A percentile compares a stretch with the other conserved stretches of the same genome.
Conservation (phyloP, 768 basidiomycete genomes). For the Tricholomella constricta region DNA sequence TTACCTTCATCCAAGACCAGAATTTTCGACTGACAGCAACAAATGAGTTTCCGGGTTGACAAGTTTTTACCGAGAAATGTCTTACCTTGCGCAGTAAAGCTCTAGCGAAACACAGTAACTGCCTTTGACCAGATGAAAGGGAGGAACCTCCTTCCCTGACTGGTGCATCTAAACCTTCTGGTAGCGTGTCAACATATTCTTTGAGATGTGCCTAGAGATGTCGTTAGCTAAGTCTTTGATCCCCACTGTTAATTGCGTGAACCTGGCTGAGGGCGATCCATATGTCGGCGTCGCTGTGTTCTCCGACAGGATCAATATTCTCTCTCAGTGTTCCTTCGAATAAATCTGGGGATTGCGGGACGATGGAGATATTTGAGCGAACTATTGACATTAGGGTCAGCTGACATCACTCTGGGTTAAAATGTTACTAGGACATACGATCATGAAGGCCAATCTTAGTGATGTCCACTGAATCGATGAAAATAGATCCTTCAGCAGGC, state of each 20-base stretch:
- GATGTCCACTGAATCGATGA: conserved; percentile 77
- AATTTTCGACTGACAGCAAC: conserved; percentile 63
- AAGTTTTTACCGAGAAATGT: conserved; percentile 2
- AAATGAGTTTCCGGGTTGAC: background rate
- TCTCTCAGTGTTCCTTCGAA: conserved; percentile 78
- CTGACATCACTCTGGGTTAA: background rate
- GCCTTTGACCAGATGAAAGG: conserved; percentile 82
- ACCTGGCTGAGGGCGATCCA: conserved; percentile 84
- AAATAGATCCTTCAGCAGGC: conserved; percentile 63
- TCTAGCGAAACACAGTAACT: conserved; percentile 86
- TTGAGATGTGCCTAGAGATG: conserved; percentile 60
- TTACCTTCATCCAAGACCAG: conserved; percentile 91
- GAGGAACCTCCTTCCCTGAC: conserved; percentile 82
- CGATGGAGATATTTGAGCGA: conserved; percentile 79
- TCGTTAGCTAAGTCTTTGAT: background rate
- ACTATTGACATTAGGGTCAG: conserved; percentile 39
- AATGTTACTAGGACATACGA: conserved; percentile 36
- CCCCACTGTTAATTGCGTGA: background rate
- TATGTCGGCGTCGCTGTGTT: conserved; percentile 75
- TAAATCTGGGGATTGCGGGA: conserved; percentile 76
- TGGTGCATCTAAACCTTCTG: conserved; percentile 69
- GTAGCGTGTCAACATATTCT: conserved; percentile 63
- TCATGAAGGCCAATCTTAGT: conserved; percentile 75
- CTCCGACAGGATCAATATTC: conserved; percentile 87
- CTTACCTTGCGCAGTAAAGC: conserved; percentile 75